Conservation (phyloP, 2,329 filamentous ascomycete genomes). For the Pseudogymnoascus sp. region DNA sequence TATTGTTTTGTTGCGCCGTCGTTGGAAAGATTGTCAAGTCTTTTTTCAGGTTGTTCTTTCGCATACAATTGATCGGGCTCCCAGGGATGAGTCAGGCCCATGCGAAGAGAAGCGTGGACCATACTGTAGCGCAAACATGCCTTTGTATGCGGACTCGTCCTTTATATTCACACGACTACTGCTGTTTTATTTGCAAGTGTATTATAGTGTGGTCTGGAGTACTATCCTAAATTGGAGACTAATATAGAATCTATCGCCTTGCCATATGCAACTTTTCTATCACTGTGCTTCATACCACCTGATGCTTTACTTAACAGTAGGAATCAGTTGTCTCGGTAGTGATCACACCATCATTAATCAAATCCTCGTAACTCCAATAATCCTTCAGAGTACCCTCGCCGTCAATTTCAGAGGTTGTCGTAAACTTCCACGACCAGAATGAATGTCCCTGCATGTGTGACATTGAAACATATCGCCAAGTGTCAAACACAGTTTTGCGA, state of each 20-base stretch:
- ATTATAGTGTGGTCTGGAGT: not conserved
- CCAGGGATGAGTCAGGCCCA: too few relatives aligned
- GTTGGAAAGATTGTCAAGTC: too few relatives aligned
- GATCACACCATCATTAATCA: not conserved
- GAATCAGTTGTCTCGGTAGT: not conserved
- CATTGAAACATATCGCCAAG: slow-evolving; percentile 27
- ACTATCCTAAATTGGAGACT: not conserved
- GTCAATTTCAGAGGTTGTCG: slow-evolving; percentile 3
- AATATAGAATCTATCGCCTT: not conserved
- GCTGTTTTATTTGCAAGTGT: not conserved
- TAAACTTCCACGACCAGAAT: slow-evolving; percentile 23
- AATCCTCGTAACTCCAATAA: slow-evolving; percentile 11
- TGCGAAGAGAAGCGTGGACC: not conserved
- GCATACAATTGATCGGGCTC: too few relatives aligned
- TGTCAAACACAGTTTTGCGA: slow-evolving; percentile 26
- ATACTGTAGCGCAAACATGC: not conserved
- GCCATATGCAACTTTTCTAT: not conserved
- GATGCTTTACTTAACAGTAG: not conserved
- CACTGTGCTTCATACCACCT: not conserved
- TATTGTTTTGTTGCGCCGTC: too few relatives aligned
- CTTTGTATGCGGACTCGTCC: too few relatives aligned
- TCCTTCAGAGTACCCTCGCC: slow-evolving; percentile 13
- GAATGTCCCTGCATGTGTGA: slow-evolving; percentile 27
- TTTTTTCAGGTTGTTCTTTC: too few relatives aligned
- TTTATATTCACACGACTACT: too few relatives aligned